A percentile compares a stretch with the other conserved stretches of the same genome.
These are phyloP conservation scores for Fonsecaea multimorphosa DNA, from an alignment of 2,329 filamentous ascomycete species.

Conservation along the genomic window DNA sequence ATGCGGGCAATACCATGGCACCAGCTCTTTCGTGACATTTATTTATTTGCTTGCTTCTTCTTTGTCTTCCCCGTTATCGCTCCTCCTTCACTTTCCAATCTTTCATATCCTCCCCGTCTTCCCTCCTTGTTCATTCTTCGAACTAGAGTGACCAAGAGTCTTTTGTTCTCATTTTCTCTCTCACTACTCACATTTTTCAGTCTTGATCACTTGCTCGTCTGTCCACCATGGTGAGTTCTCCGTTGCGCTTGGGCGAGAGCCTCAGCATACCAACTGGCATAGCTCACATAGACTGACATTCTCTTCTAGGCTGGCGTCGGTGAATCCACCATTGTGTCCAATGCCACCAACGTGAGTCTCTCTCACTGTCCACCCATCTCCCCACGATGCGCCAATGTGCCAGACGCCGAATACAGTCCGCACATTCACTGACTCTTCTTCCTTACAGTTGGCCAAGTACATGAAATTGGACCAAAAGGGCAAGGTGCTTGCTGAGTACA, in stretches of 20 bases:
- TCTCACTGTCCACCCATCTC: slow-evolving; percentile 37
- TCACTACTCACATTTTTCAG: not conserved
- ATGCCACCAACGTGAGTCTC: slow-evolving; percentile 50
- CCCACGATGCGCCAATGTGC: slow-evolving; percentile 2
- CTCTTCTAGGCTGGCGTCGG: slow-evolving; percentile 40
- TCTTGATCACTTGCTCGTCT: slow-evolving; percentile 7
- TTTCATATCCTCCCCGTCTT: slow-evolving; percentile 9
- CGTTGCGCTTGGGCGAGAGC: not conserved
- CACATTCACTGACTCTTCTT: slow-evolving; percentile 27
- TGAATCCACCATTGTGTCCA: slow-evolving; percentile 54
- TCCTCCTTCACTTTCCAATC: slow-evolving; percentile 12
- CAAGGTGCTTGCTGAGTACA: slow-evolving; percentile 89
- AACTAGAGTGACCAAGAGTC: slow-evolving; percentile 7
- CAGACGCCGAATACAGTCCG: slow-evolving; percentile 2
- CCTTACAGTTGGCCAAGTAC: slow-evolving; percentile 84
- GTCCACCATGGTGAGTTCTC: slow-evolving; percentile 35
- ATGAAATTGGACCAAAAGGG: slow-evolving; percentile 88
- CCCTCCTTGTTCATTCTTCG: slow-evolving; percentile 5
- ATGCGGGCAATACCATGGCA: not conserved
- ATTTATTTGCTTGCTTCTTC: slow-evolving; percentile 20
- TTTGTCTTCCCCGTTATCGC: slow-evolving; percentile 21
- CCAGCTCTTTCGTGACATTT: slow-evolving; percentile 20
- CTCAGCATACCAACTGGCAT: not conserved
- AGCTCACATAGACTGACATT: slow-evolving; percentile 12
- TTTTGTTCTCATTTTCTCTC: not conserved